phyloP scores from a whole-genome alignment of 2,329 filamentous ascomycete genomes.

The Botrytis deweyae region DNA sequence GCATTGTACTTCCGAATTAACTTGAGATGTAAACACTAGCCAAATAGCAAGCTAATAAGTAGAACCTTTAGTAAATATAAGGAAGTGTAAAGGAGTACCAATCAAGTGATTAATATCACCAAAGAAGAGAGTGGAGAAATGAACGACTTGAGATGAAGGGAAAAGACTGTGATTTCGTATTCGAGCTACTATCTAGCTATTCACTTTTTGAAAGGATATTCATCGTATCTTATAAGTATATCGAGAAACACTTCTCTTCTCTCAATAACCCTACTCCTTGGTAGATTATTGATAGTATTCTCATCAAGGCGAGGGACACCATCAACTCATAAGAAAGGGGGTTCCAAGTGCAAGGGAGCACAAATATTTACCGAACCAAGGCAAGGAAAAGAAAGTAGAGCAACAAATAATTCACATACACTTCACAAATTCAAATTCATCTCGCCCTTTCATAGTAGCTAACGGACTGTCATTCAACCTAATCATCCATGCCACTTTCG shows the following conservation, averaged over 20 bases:
- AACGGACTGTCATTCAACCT: conserved; percentile 25
- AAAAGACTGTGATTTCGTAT: not conserved
- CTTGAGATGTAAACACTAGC: not conserved
- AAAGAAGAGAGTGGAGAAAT: not conserved
- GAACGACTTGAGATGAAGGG: not conserved
- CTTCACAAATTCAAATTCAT: conserved; percentile 5
- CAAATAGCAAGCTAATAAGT: not conserved
- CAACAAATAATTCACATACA: conserved; percentile 13
- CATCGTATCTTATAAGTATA: conserved; percentile 17
- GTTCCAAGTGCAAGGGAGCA: conserved; percentile 8
- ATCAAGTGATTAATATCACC: not conserved
- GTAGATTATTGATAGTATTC: not conserved
- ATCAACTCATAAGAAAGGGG: not conserved
- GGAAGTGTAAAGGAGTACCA: too few species aligned
- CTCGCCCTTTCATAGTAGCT: conserved; percentile 9
- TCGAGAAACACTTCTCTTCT: not conserved
- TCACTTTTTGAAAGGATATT: not conserved
- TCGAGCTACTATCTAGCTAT: not conserved
- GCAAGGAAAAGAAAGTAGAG: not conserved
- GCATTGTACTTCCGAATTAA: conserved; percentile 23
- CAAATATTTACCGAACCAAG: conserved; percentile 12
- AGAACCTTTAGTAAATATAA: not conserved
- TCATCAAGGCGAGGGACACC: conserved; percentile 14
- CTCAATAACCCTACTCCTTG: not conserved
- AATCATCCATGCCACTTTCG: conserved; percentile 27